These are phyloP conservation scores for Phytophthora pistaciae DNA, from an alignment of 352 stramenopile species.

Conservation along the genomic window DNA sequence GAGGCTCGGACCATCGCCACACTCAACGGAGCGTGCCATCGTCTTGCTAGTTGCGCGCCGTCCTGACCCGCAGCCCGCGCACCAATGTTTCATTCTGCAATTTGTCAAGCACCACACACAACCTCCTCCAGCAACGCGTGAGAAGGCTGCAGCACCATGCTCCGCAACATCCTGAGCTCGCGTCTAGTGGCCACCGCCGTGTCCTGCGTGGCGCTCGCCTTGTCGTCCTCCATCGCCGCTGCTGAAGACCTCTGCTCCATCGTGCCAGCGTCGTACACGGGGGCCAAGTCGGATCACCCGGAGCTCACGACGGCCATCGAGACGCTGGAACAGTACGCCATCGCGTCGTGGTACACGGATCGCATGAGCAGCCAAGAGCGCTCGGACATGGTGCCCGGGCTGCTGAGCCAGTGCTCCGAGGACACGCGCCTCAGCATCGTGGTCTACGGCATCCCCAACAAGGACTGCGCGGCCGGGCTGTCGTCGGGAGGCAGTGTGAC, in stretches of 20 bases:
- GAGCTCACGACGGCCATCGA: conserved; percentile 44
- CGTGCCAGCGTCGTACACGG: conserved; percentile 30
- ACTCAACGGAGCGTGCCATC: background rate
- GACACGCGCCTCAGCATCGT: conserved; percentile 56
- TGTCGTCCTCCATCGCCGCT: conserved; percentile 14
- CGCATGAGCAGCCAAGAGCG: conserved; percentile 36
- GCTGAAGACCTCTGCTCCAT: conserved; percentile 45
- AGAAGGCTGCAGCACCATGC: conserved; percentile 17
- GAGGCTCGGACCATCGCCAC: conserved; percentile 11
- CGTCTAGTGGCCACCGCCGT: conserved; percentile 14
- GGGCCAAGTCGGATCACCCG: conserved; percentile 46
- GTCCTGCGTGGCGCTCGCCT: conserved; percentile 26
- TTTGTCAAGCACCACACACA: conserved; percentile 18
- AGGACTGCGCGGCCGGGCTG: conserved; percentile 60
- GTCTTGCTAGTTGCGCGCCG: conserved; percentile 3
- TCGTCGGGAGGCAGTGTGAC: conserved; percentile 44
- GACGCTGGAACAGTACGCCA: conserved; percentile 44
- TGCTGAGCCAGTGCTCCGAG: conserved; percentile 42
- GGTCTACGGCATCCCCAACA: conserved; percentile 73
- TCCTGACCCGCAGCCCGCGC: background rate
- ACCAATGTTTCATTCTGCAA: conserved; percentile 28
- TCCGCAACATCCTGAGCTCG: conserved; percentile 16
- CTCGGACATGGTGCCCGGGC: conserved; percentile 28
- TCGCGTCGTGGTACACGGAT: conserved; percentile 70
- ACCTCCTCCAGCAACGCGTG: conserved; percentile 9